Base-by-base conservation (phyloP, 495 filamentous ascomycete genomes). In the Endocarpon pusillum region DNA sequence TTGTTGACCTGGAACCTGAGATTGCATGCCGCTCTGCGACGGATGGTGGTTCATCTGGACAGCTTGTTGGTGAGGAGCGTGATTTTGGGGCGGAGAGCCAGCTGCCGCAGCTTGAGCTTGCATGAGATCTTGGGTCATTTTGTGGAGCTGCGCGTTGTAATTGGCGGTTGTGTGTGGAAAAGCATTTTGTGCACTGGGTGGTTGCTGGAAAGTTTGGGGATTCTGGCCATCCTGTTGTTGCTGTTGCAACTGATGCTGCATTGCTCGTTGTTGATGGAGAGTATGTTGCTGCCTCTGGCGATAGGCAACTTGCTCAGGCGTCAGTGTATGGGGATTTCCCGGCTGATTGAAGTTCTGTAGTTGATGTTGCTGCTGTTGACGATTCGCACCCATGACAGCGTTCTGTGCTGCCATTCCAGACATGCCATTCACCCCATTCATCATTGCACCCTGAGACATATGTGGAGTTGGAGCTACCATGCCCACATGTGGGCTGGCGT, bases 401-500 rank as follows among this genome's bases (percentile, higher is more conserved):
- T 53, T 39, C 51, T 47, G 41, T 59, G 55, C 5, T 53, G 56
- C 11, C 51, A 47, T 19, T 51, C 66, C 58, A 2, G 61, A 62
- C 2, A 53, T 61, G 17, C 58, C 44, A 27, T 39, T 39, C 35
- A 58, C 52, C 20, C 47, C 51, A 35, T 42, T 45, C 19, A 43
- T 43, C 39, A 69, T 59, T 46, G 69, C 62, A 22, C 52, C 54
- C 34, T 67, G 69, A 32, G 55, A 58, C 55, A 74, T 67, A 28
- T 72, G 60, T 3, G 71, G 69, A 3, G 64, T 69, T 27, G 68
- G 63, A 10, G 66, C 53, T 57, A 79, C 69, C 35, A 62, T 62
- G 15, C 60, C 58, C 27, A 69, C 68, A 11, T 62, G 63, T 19
- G 79, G 75, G 45, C 78, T 86, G 22, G 64, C 71, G 44, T 83